phyloP scores from a whole-genome alignment of 2,329 filamentous ascomycete species.

The Cladobotryum protrusum region DNA sequence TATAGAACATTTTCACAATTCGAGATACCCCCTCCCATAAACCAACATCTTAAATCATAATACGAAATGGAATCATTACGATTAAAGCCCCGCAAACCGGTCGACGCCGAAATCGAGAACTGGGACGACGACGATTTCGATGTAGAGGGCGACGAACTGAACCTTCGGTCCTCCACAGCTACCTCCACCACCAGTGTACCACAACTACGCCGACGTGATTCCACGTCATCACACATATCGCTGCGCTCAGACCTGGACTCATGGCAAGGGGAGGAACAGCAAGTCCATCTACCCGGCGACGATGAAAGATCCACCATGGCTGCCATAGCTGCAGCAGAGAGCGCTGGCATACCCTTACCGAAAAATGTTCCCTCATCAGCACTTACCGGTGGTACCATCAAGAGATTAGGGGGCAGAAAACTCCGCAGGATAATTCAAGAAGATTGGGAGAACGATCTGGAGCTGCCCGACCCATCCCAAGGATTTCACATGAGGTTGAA shows the following conservation, averaged over 20 bases:
- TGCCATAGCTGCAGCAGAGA: slow-evolving; percentile 80
- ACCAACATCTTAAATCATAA: neutral
- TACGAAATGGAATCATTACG: slow-evolving; percentile 48
- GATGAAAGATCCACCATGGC: slow-evolving; percentile 79
- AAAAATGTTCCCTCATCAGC: slow-evolving; percentile 82
- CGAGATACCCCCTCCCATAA: slow-evolving; percentile 10
- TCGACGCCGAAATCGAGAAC: slow-evolving; percentile 61
- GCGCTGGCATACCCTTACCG: slow-evolving; percentile 87
- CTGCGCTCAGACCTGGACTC: slow-evolving; percentile 78
- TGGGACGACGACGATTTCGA: slow-evolving; percentile 76
- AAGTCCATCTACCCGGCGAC: slow-evolving; percentile 76
- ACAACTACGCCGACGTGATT: slow-evolving; percentile 57
- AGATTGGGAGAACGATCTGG: slow-evolving; percentile 76
- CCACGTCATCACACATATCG: slow-evolving; percentile 74
- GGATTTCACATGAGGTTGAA: slow-evolving; percentile 59
- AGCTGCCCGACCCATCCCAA: slow-evolving; percentile 55
- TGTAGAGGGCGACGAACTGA: slow-evolving; percentile 61
- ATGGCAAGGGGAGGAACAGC: slow-evolving; percentile 72
- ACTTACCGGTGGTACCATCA: slow-evolving; percentile 86
- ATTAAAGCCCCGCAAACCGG: slow-evolving; percentile 47
- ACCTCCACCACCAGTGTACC: slow-evolving; percentile 20
- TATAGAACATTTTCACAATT: slow-evolving; percentile 6
- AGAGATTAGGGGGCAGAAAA: slow-evolving; percentile 72
- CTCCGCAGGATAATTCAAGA: slow-evolving; percentile 68
- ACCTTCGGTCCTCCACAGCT: slow-evolving; percentile 48